phyloP scores from a whole-genome alignment of 2,329 filamentous ascomycete genomes.

The Aspergillus transmontanensis region DNA sequence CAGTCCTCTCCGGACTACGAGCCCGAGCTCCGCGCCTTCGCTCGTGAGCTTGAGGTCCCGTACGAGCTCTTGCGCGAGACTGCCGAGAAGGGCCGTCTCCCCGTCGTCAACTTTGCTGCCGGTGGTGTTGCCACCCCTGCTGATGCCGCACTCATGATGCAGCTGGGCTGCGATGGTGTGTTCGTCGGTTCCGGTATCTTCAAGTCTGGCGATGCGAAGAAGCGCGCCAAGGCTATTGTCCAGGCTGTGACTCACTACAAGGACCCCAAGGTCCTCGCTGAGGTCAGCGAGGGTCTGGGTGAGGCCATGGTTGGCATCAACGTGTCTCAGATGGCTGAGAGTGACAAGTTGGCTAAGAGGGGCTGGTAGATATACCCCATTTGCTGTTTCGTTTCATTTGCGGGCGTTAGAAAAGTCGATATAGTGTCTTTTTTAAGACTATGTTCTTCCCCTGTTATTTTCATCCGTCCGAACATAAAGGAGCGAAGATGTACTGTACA shows the following conservation, averaged over 20 bases:
- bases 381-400: background rate
- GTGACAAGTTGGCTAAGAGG: slow-evolving; percentile 79
- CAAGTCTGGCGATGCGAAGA: slow-evolving; percentile 88
- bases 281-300: slow-evolving; percentile 85
- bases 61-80: slow-evolving; percentile 81
- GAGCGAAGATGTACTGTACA: slow-evolving; percentile 2
- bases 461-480: background rate
- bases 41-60: slow-evolving; percentile 78
- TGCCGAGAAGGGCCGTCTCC: slow-evolving; percentile 81
- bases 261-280: slow-evolving; percentile 81
- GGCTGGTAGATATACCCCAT: slow-evolving; percentile 68
- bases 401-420: slow-evolving; percentile 20
- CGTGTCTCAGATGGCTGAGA: slow-evolving; percentile 72
- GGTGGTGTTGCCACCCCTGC: slow-evolving; percentile 99
- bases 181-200: slow-evolving; percentile 98
- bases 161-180: slow-evolving; percentile 95
- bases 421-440: slow-evolving; percentile 13
- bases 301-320: slow-evolving; percentile 98
- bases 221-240: slow-evolving; percentile 92
- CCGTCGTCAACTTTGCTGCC: slow-evolving; percentile 96
- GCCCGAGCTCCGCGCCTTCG: slow-evolving; percentile 74
- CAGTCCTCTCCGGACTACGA: slow-evolving; percentile 52
- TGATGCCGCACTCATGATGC: slow-evolving; percentile 98
- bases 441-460: slow-evolving; percentile 13
- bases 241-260: slow-evolving; percentile 89